Evolutionary conservation across 148 eudicot species (phyloP).

Genomic region (Vaccinium darrowii): DNA sequence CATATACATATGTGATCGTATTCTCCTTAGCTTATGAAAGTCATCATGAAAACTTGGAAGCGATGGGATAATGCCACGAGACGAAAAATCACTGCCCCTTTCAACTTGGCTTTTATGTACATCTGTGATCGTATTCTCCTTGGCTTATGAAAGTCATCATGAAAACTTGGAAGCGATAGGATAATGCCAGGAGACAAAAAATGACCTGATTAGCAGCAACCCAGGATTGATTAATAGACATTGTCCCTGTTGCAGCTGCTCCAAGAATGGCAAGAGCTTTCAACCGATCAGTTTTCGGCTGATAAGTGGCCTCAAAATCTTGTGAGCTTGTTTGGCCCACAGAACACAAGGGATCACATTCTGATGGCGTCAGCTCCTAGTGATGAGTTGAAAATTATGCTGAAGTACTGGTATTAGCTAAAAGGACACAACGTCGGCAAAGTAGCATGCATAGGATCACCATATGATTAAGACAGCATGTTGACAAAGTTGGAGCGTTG

Average conservation of each 20-base stretch:
- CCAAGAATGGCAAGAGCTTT: slow-evolving; percentile 79
- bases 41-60: neutral
- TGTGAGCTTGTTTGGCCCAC: slow-evolving; percentile 70
- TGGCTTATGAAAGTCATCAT: no score
- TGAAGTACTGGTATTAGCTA: neutral
- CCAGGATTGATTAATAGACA: slow-evolving; percentile 86
- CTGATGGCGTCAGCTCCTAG: slow-evolving; percentile 48
- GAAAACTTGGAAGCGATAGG: no score
- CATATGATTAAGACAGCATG: neutral
- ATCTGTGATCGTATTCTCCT: no score
- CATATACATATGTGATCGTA: neutral
- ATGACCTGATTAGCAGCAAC: slow-evolving; percentile 94
- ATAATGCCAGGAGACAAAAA: no score
- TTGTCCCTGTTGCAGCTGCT: slow-evolving; percentile 75
- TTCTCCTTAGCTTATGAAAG: neutral
- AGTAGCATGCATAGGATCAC: neutral
- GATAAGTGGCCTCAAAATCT: slow-evolving; percentile 56
- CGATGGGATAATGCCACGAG: neutral
- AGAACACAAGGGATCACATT: slow-evolving; percentile 90
- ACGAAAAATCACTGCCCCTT: no score
- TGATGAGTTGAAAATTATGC: slow-evolving; percentile 1
- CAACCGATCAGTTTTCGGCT: slow-evolving; percentile 80
- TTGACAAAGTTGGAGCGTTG: neutral
- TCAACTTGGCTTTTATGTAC: no score
- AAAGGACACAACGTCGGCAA: neutral